A percentile compares a stretch with the other conserved stretches of the same genome.
phyloP scores from a whole-genome alignment of 1,284 basidiomycete species.

The Heterobasidion parviporum region DNA sequence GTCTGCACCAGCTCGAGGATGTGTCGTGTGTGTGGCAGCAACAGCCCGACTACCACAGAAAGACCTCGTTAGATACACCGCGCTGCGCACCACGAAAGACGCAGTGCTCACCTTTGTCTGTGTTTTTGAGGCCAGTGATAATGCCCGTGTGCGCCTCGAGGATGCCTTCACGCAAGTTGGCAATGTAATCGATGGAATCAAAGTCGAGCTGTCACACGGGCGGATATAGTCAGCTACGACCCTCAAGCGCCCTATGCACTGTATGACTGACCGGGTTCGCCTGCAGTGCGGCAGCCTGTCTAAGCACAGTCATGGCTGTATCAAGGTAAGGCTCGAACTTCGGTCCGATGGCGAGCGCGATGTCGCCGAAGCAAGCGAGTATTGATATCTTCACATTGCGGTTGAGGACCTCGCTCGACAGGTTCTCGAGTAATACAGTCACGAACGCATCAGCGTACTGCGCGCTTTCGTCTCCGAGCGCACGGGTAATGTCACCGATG shows the following conservation, averaged over 20 bases:
- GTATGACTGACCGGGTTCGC: constrained; percentile 67
- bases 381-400: constrained; percentile 96
- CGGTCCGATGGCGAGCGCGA: constrained; percentile 87
- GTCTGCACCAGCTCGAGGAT: constrained; percentile 82
- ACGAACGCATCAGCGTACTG: constrained; percentile 88
- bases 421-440: constrained; percentile 84
- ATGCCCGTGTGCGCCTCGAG: constrained; percentile 96
- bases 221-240: constrained; percentile 4
- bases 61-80: background rate
- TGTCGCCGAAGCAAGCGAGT: constrained; percentile 93
- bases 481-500: constrained; percentile 92
- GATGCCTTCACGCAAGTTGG: constrained; percentile 88
- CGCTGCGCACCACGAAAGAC: background rate
- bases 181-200: constrained; percentile 90
- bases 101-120: constrained; percentile 54
- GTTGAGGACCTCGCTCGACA: constrained; percentile 87
- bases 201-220: constrained; percentile 58
- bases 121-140: constrained; percentile 83
- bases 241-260: constrained; percentile 1
- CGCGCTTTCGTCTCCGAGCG: constrained; percentile 76
- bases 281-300: constrained; percentile 83
- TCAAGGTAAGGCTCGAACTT: constrained; percentile 86
- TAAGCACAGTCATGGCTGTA: constrained; percentile 86
- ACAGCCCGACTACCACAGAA: constrained; percentile 38
- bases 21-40: constrained; percentile 68